Conservation (phyloP, 805 yeast genomes). For the Wickerhamomyces bovis region DNA sequence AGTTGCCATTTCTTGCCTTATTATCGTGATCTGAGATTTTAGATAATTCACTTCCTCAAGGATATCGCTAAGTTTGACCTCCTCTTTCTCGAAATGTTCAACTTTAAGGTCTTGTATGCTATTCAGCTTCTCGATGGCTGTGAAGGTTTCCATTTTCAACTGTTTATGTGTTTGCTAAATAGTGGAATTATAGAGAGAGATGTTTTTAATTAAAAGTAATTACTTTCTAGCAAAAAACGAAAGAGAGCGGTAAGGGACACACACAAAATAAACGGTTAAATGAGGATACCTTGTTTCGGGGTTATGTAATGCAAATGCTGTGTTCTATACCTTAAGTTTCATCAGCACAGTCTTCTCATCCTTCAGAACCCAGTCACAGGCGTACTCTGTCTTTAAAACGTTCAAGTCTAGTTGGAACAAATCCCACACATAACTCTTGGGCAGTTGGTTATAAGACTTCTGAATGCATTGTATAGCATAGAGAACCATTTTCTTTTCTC, state of each 20-base stretch:
- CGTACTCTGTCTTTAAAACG: slow-evolving; percentile 1
- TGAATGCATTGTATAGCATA: slow-evolving; percentile 30
- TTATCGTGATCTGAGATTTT: slow-evolving; percentile 21
- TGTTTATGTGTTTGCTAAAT: not conserved
- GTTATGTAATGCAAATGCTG: not conserved
- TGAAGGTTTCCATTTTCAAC: slow-evolving; percentile 22
- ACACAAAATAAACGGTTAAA: not conserved
- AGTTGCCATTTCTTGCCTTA: slow-evolving; percentile 36
- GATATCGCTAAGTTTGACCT: slow-evolving; percentile 28
- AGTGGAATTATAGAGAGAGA: not conserved
- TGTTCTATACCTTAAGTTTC: not conserved
- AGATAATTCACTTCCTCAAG: slow-evolving; percentile 32
- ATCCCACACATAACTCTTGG: slow-evolving; percentile 9
- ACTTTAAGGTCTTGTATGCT: slow-evolving; percentile 21
- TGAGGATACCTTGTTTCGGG: not conserved
- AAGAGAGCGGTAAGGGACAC: not conserved
- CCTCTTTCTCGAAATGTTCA: slow-evolving; percentile 38
- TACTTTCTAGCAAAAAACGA: too few species aligned
- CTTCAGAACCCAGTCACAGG: slow-evolving; percentile 12
- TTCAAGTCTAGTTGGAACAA: slow-evolving; percentile 9
- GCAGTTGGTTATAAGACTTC: slow-evolving; percentile 34
- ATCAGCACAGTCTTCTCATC: slow-evolving; percentile 9
- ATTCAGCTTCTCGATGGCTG: slow-evolving; percentile 24
- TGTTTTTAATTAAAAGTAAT: not conserved
- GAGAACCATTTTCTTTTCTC: slow-evolving; percentile 28